Percentiles rank a stretch among this genome's conserved stretches.
phyloP scores from a whole-genome alignment of 2,329 filamentous ascomycete species.

The Coccinonectria pachysandricola region DNA sequence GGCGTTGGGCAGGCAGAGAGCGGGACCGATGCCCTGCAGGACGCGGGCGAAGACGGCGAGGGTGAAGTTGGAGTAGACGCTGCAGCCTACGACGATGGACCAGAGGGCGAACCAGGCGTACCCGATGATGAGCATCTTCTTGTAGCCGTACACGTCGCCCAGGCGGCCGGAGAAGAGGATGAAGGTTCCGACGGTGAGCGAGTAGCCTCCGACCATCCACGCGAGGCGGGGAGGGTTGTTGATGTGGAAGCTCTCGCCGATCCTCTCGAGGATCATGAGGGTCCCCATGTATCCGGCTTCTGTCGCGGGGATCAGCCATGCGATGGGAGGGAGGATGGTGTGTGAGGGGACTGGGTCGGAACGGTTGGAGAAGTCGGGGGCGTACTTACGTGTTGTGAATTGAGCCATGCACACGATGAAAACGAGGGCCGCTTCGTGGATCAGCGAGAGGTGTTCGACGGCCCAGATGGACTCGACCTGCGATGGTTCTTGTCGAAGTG shows the following conservation, averaged over 20 bases:
- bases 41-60: neutral
- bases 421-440: no score
- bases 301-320: no score
- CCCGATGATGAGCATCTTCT: neutral
- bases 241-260: neutral
- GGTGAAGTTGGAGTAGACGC: neutral
- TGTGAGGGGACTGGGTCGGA: no score
- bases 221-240: neutral
- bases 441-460: no score
- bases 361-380: no score
- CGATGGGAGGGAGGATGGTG: no score
- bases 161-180: neutral
- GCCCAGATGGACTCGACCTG: no score
- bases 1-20: constrained; percentile 1
- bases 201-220: constrained; percentile 1
- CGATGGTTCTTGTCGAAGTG: no score
- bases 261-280: neutral
- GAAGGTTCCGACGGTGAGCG: neutral
- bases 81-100: neutral
- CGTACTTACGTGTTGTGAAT: no score
- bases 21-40: constrained; percentile 1
- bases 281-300: no score
- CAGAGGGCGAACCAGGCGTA: neutral
- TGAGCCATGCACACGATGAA: no score
- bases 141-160: constrained; percentile 1